Evolutionary conservation across 2,329 filamentous ascomycete genomes (phyloP).

Genomic region (Aureobasidium sp.): DNA sequence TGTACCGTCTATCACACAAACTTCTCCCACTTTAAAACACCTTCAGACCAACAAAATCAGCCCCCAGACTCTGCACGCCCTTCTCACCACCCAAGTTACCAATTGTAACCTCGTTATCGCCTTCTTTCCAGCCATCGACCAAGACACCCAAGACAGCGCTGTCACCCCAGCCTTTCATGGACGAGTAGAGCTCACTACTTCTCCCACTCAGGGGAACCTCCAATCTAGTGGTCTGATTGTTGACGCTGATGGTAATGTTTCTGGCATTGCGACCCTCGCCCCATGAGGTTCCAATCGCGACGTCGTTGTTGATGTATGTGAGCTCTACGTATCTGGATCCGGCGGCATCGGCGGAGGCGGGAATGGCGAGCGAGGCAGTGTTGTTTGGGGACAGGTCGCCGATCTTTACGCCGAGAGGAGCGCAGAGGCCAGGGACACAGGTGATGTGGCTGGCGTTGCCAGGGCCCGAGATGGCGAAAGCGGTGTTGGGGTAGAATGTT

Average conservation of each 20-base stretch:
- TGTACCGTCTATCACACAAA: too few species aligned
- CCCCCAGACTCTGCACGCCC: conserved; percentile 26
- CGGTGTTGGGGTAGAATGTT: conserved; percentile 34
- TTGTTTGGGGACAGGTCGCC: conserved; percentile 28
- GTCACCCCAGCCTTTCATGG: conserved; percentile 44
- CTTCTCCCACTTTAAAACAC: conserved; percentile 13
- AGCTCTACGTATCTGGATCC: conserved; percentile 34
- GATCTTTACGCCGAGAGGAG: conserved; percentile 37
- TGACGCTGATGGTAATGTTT: conserved; percentile 44
- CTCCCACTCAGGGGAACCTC: conserved; percentile 39
- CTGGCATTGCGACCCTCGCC: conserved; percentile 39
- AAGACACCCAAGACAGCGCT: conserved; percentile 37
- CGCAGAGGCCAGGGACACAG: conserved; percentile 34
- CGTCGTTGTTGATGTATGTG: conserved; percentile 46
- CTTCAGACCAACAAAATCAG: conserved; percentile 39
- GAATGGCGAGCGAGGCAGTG: conserved; percentile 30
- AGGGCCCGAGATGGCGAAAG: conserved; percentile 31
- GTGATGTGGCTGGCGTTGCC: conserved; percentile 23
- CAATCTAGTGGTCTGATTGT: conserved; percentile 35
- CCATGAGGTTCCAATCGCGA: conserved; percentile 36
- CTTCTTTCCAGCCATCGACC: conserved; percentile 33
- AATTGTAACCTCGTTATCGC: conserved; percentile 32
- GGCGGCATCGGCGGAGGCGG: conserved; percentile 19
- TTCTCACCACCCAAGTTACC: conserved; percentile 17
- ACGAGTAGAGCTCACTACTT: conserved; percentile 28